These are phyloP conservation scores for Penicillium flavigenum DNA, from an alignment of 495 filamentous ascomycete species.

Conservation along the genomic window DNA sequence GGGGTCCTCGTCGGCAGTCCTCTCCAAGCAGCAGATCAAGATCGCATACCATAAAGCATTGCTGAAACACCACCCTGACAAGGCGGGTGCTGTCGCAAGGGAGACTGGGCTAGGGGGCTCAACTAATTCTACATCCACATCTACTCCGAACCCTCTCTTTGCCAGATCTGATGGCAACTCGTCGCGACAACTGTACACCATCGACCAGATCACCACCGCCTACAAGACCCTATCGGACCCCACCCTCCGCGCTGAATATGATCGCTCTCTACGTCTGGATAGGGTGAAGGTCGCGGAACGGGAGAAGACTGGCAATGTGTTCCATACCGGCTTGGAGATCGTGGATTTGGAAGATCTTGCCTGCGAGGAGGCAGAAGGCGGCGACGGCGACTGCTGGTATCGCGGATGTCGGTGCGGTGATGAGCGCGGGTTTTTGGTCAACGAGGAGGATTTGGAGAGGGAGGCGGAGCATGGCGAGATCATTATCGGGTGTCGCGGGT, in stretches of 20 bases:
- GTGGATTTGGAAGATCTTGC: conserved; percentile 81
- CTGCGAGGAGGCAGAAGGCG: conserved; percentile 46
- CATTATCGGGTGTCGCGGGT: conserved; percentile 73
- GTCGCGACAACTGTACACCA: conserved; percentile 41
- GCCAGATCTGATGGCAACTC: conserved; percentile 1
- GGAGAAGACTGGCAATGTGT: conserved; percentile 36
- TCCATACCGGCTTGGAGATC: conserved; percentile 70
- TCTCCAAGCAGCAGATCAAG: conserved; percentile 58
- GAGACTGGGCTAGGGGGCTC: neutral
- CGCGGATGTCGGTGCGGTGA: conserved; percentile 80
- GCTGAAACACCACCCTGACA: conserved; percentile 81
- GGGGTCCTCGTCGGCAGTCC: conserved; percentile 15
- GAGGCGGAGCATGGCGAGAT: conserved; percentile 64
- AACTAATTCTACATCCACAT: neutral
- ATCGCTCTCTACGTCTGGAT: conserved; percentile 52
- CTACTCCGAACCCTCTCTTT: neutral
- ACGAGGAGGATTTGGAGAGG: conserved; percentile 69
- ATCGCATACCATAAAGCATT: conserved; percentile 76
- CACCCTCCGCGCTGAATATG: conserved; percentile 60
- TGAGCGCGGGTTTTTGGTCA: conserved; percentile 65
- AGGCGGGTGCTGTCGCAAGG: conserved; percentile 38
- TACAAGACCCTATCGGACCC: conserved; percentile 68
- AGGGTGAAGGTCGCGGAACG: conserved; percentile 26
- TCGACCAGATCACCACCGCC: conserved; percentile 79
- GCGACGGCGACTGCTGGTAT: conserved; percentile 53